Base-by-base conservation (phyloP, 495 filamentous ascomycete genomes). In the Clavariopsis aquatica region DNA sequence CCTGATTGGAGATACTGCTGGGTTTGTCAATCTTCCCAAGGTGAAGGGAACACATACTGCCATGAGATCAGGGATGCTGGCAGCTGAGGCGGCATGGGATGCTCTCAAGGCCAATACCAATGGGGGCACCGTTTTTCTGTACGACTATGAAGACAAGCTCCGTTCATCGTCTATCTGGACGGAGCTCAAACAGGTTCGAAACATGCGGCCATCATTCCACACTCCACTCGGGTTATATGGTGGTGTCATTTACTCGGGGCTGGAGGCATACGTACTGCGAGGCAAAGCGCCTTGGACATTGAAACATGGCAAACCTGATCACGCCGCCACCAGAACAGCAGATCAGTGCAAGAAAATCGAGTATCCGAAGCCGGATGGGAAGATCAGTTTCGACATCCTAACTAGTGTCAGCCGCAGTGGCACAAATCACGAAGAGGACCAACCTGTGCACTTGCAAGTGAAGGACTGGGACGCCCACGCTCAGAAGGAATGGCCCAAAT, bases 401-500 rank as follows among this genome's bases (percentile, higher is more conserved):
- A 99, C 94, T 3, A 91, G 86, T 66, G 94, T 99, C 6, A 92
- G 86, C 63, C 84, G 95, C 52, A 98, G 93, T 1, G 95, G 94
- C 1, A 99, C 94, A 41, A 99, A 98, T 76, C 94, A 99, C 75
- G 95, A 98, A 76, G 94, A 99, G 77, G 94, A 99, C 76, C 93
- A 99, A 78, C 94, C 94, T 0, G 91, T 95, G 49, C 94, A 99
- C 74, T 78, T 99, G 68, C 89, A 93, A 77, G 95, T 98, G 61
- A 82, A 87, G 76, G 92, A 98, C 73, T 97, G 93, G 92, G 90
- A 96, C 45, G 84, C 85, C 75, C 95, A 99, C 76, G 88, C 89
- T 8, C 78, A 86, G 52, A 83, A 85, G 69, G 88, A 90, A 54
- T 99, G 85, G 81, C 94, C 94, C 9, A 79, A 83, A 66, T 99